phyloP scores from a whole-genome alignment of 768 basidiomycete genomes.

The Megacollybia marginata region DNA sequence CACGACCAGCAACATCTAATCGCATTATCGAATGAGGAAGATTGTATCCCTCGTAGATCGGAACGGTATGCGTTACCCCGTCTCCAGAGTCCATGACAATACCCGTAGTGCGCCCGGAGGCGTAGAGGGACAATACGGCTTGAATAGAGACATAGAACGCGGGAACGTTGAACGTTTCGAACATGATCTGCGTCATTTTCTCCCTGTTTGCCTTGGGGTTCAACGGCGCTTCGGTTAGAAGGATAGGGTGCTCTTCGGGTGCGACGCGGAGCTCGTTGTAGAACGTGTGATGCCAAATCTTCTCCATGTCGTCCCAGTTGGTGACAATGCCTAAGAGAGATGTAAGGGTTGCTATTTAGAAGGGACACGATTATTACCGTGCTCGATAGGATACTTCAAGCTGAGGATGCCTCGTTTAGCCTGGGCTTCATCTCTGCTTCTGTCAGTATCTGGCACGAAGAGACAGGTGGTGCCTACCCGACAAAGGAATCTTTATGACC shows the following conservation, averaged over 20 bases:
- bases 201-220: too few species aligned
- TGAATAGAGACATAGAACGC: constrained; percentile 74
- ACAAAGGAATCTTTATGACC: constrained; percentile 95
- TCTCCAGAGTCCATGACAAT: too few species aligned
- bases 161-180: constrained; percentile 65
- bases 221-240: constrained; percentile 63
- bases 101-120: constrained; percentile 91
- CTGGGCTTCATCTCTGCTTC: constrained; percentile 89
- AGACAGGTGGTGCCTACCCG: too few species aligned
- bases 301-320: constrained; percentile 96
- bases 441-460: too few species aligned
- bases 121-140: constrained; percentile 68
- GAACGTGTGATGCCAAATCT: too few species aligned
- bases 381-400: constrained; percentile 90
- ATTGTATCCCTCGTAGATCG: too few species aligned
- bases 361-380: constrained; percentile 52
- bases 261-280: constrained; percentile 75
- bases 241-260: constrained; percentile 46
- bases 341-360: too few species aligned
- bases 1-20: constrained; percentile 89
- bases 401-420: constrained; percentile 93
- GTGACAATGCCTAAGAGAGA: neutral
- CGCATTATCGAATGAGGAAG: constrained; percentile 91
- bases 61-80: too few species aligned
- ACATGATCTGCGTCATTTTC: too few species aligned